phyloP scores from a whole-genome alignment of 176 grass and related monocot genomes.

The Dendrocalamus sinicus region DNA sequence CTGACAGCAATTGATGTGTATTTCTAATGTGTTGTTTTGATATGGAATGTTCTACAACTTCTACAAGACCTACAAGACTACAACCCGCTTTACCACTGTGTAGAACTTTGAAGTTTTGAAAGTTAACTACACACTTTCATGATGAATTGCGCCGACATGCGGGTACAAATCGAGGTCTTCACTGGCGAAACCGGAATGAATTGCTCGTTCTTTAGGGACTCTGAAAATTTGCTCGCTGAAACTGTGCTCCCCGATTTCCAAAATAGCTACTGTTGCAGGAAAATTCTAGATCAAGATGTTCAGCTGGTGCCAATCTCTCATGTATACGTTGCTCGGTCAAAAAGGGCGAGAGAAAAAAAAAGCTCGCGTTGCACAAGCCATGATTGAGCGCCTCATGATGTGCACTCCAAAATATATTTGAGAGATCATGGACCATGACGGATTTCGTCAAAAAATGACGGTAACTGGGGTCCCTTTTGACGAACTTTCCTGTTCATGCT shows the following conservation, averaged over 20 bases:
- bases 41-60: background rate
- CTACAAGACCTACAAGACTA: too few relatives aligned
- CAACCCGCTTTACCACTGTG: background rate
- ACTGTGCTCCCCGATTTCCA: background rate
- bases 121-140: background rate
- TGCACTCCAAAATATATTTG: slow-evolving; percentile 28
- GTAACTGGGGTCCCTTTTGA: background rate
- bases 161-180: background rate
- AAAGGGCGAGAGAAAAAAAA: slow-evolving; percentile 34
- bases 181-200: background rate
- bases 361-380: background rate
- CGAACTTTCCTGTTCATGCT: background rate
- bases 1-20: background rate
- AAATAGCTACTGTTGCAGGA: background rate
- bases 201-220: too few relatives aligned
- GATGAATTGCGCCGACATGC: background rate
- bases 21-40: background rate
- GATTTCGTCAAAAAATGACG: background rate
- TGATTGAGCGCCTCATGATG: slow-evolving; percentile 43
- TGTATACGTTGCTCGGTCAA: slow-evolving; percentile 29
- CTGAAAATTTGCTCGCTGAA: background rate
- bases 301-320: slow-evolving; percentile 1
- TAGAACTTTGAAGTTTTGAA: background rate
- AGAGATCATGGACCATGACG: slow-evolving; percentile 38
- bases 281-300: background rate